Evolutionary conservation across 306 rosid genomes (phyloP), one percentile per base, ranked within the genome.

Genomic region (Vicia sativa): DNA sequence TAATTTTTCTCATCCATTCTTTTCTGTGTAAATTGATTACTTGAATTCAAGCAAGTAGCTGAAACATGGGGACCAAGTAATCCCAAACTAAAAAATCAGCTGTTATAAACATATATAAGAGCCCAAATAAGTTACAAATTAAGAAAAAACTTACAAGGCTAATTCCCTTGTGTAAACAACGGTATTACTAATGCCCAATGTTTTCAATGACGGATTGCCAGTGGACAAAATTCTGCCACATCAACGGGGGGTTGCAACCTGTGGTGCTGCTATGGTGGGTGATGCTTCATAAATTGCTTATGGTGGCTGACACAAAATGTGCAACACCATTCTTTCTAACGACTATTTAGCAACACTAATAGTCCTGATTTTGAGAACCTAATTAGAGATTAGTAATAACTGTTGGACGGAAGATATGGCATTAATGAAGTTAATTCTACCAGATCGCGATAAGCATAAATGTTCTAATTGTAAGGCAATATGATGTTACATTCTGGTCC

Each of bases 21-120:
- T 38, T 25, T 28, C 41, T 50, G 45, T 31, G 34, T 59, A 60
- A 71, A 9, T 57, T 71, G 43, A 46, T 44, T 71, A 34, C 35
- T 29, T 57, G 48, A 18, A 28, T 26, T 56, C 9, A 56, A 57
- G 12, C 34, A 38, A 56, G 35, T 70, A 14, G 28, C 9, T 31
- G 18, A 23, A 23, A 1, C 59, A 10, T 23, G 4, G 34, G 60
- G 35, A 54, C 60, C 31, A 23, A 5, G 37, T 54, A 55, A 26
- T 55, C 38, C 61, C 15, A 6, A 56, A 55, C 11, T 28, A 25
- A 28, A 28, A 56, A 28, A 2, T n/a, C 21, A 56, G 39, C 19
- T 56, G 62, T n/a, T n/a, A n/a, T n/a, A n/a, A n/a, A 13, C 62
- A 56, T 56, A 13, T 25, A n/a, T 54, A 54, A 28, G 38, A 56